phyloP scores from a whole-genome alignment of 495 filamentous ascomycete genomes.

The Chaetomium fimeti region DNA sequence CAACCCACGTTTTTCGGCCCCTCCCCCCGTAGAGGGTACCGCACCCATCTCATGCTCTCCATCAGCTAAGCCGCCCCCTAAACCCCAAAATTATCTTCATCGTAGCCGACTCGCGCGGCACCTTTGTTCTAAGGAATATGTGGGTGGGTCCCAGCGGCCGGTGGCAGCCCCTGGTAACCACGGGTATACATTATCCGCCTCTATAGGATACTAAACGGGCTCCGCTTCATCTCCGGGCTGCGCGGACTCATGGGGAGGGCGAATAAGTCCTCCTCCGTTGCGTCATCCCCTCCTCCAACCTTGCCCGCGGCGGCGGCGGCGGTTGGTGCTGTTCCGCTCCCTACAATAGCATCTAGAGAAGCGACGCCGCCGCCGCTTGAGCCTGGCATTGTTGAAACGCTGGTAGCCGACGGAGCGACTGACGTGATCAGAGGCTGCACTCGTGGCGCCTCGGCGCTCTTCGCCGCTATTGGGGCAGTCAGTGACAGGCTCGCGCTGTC shows the following conservation, averaged over 20 bases:
- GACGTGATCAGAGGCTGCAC: constrained; percentile 16
- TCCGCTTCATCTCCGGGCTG: constrained; percentile 73
- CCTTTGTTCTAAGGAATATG: neutral
- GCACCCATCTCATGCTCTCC: no score
- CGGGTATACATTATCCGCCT: constrained; percentile 5
- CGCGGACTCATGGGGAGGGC: constrained; percentile 77
- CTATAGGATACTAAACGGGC: constrained; percentile 61
- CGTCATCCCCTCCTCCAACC: constrained; percentile 25
- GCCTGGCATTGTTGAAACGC: neutral
- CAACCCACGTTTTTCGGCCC: no score
- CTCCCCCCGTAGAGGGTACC: no score
- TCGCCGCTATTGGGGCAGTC: constrained; percentile 24
- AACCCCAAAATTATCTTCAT: no score
- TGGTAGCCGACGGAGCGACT: constrained; percentile 4
- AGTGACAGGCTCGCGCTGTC: neutral
- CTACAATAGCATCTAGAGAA: constrained; percentile 51
- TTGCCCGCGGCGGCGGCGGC: constrained; percentile 33
- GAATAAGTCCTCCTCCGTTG: constrained; percentile 72
- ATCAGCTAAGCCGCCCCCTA: no score
- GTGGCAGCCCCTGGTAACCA: neutral
- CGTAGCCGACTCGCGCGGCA: no score
- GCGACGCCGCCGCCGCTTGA: constrained; percentile 31
- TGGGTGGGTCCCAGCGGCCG: neutral
- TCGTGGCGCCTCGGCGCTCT: constrained; percentile 21
- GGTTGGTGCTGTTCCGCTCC: constrained; percentile 34